A percentile compares a stretch with the other conserved stretches of the same genome.
These are phyloP conservation scores for Schizochytrium sp. DNA, from an alignment of 108 stramenopile species.

Conservation along the genomic window DNA sequence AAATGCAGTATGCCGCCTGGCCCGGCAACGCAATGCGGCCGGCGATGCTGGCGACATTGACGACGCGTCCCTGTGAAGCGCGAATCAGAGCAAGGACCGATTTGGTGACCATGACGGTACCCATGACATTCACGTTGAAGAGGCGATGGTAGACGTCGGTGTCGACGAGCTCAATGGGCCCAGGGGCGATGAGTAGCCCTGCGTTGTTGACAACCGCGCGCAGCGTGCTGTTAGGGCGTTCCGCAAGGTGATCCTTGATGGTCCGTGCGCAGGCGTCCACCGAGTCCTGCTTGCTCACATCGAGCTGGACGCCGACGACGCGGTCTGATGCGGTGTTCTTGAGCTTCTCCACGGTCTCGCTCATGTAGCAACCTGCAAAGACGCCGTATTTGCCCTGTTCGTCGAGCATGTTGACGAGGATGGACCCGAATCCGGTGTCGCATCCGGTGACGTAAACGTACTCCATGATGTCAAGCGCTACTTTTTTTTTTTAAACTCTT, in stretches of 20 bases:
- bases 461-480: not conserved
- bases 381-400: not conserved
- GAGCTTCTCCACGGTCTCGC: not conserved
- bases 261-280: not conserved
- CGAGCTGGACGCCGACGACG: not conserved
- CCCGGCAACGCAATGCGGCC: not conserved
- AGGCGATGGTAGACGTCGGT: not conserved
- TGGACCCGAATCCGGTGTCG: not conserved
- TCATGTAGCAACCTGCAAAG: not conserved
- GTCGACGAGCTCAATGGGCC: not conserved
- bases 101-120: conserved; percentile 9
- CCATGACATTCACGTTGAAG: not conserved
- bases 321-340: not conserved
- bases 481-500: not conserved
- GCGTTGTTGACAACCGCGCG: not conserved
- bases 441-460: not conserved
- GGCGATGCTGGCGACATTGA: not conserved
- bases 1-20: not conserved
- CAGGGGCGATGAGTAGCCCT: not conserved
- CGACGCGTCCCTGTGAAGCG: not conserved
- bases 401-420: not conserved
- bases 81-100: not conserved
- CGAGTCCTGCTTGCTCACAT: not conserved
- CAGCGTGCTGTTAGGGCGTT: not conserved
- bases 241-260: not conserved